Percentiles rank a stretch among this genome's conserved stretches.
phyloP scores from a whole-genome alignment of 2,329 filamentous ascomycete genomes.

The Thielaviopsis ethacetica region DNA sequence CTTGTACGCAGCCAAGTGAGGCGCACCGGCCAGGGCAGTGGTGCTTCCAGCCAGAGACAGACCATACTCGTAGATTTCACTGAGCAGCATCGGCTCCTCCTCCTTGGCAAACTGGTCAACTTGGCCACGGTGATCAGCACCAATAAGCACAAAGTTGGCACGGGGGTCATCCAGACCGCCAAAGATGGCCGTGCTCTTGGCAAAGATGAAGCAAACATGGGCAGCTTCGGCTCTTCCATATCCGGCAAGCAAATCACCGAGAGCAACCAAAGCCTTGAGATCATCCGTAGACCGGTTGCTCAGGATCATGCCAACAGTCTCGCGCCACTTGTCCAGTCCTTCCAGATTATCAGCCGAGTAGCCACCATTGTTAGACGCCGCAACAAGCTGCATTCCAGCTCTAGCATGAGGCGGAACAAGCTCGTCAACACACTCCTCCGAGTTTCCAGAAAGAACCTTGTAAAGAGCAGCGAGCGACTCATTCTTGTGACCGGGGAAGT shows the following conservation, averaged over 20 bases:
- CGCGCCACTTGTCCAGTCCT: conserved; percentile 84
- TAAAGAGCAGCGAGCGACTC: conserved; percentile 85
- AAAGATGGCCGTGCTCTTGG: conserved; percentile 52
- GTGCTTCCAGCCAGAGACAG: conserved; percentile 50
- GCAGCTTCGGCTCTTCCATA: conserved; percentile 86
- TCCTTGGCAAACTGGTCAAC: conserved; percentile 61
- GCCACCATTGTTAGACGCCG: conserved; percentile 42
- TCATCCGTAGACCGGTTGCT: conserved; percentile 72
- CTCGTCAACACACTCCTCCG: conserved; percentile 88
- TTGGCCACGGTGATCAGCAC: conserved; percentile 61
- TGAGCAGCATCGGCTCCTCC: conserved; percentile 77
- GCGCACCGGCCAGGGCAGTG: conserved; percentile 35
- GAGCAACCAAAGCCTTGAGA: conserved; percentile 55
- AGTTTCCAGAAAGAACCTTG: conserved; percentile 83
- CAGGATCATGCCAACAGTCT: conserved; percentile 71
- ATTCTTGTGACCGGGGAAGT: conserved; percentile 60
- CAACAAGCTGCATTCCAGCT: conserved; percentile 81
- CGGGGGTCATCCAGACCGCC: conserved; percentile 70
- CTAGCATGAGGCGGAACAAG: conserved; percentile 85
- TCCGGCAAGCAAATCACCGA: conserved; percentile 66
- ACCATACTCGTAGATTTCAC: conserved; percentile 88
- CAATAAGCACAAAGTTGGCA: conserved; percentile 66
- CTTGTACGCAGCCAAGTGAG: conserved; percentile 78
- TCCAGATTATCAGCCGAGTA: conserved; percentile 51
- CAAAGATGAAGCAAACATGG: conserved; percentile 87